A percentile compares a stretch with the other conserved stretches of the same genome.
Evolutionary conservation across 352 stramenopile genomes (phyloP).

Genomic region (Phytophthora chlamydospora): DNA sequence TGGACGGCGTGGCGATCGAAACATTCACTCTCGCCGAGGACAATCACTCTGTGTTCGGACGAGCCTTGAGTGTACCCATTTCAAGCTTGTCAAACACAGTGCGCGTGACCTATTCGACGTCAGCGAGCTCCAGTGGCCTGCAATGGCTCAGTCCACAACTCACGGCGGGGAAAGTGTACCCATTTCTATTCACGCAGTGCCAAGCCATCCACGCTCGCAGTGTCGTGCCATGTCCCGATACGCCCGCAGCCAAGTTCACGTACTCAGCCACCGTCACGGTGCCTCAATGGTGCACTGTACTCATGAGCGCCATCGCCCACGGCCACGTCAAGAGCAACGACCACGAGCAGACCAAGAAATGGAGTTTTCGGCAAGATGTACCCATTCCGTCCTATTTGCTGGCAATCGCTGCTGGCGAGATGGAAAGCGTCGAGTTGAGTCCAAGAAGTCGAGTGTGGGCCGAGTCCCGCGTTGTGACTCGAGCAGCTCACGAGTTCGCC

Average conservation of each 20-base stretch:
- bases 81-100: constrained; percentile 52
- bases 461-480: constrained; percentile 93
- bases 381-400: constrained; percentile 95
- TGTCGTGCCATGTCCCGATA: constrained; percentile 95
- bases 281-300: constrained; percentile 89
- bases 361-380: constrained; percentile 88
- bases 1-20: constrained; percentile 46
- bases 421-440: constrained; percentile 90
- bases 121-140: constrained; percentile 60
- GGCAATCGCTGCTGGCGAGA: constrained; percentile 90
- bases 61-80: constrained; percentile 59
- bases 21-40: constrained; percentile 57
- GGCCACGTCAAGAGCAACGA: constrained; percentile 32
- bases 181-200: constrained; percentile 95
- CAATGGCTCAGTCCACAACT: constrained; percentile 93
- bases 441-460: constrained; percentile 89
- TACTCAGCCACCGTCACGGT: constrained; percentile 93
- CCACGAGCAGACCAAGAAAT: constrained; percentile 40
- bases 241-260: constrained; percentile 93
- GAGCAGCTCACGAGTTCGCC: constrained; percentile 93
- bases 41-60: constrained; percentile 64
- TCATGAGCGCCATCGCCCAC: constrained; percentile 89
- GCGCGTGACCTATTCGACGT: constrained; percentile 78
- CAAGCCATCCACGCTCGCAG: constrained; percentile 95
- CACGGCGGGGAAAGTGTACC: constrained; percentile 92